phyloP scores from a whole-genome alignment of 2,329 filamentous ascomycete genomes.

The Chaetomium globosum region DNA sequence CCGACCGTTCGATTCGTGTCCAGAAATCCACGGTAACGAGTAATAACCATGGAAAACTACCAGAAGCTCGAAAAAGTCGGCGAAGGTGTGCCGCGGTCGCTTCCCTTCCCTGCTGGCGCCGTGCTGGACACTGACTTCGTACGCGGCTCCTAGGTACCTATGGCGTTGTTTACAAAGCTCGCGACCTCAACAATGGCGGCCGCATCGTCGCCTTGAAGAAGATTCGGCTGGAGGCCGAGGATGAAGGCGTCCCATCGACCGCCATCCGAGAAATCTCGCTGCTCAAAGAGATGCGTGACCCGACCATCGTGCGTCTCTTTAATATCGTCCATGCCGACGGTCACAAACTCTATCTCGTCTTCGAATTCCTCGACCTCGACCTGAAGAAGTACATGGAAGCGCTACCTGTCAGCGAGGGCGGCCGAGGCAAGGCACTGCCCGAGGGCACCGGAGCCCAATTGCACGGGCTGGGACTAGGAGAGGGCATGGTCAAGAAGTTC shows the following conservation, averaged over 20 bases:
- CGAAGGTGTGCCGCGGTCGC: conserved; percentile 63
- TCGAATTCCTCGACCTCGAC: conserved; percentile 84
- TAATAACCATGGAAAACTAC: conserved; percentile 75
- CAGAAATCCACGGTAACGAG: conserved; percentile 2
- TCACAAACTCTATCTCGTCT: conserved; percentile 88
- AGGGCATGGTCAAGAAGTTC: conserved; percentile 86
- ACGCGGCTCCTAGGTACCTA: conserved; percentile 67
- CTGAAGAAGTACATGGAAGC: conserved; percentile 95
- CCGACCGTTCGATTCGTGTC: conserved; percentile 7
- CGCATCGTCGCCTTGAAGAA: conserved; percentile 90
- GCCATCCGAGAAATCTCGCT: conserved; percentile 90
- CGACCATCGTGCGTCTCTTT: conserved; percentile 79
- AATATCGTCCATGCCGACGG: conserved; percentile 92
- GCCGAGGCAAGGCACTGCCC: conserved; percentile 77
- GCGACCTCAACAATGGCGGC: conserved; percentile 74
- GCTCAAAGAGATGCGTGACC: conserved; percentile 88
- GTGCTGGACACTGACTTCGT: conserved; percentile 9
- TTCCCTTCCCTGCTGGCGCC: not conserved
- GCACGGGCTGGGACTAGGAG: conserved; percentile 69
- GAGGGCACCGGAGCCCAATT: conserved; percentile 68
- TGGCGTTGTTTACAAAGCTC: conserved; percentile 88
- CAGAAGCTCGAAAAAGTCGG: conserved; percentile 92
- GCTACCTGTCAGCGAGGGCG: conserved; percentile 76
- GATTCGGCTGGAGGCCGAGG: conserved; percentile 87
- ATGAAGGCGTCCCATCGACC: conserved; percentile 85